Evolutionary conservation across 108 stramenopile species (phyloP), one percentile per base, ranked within the genome.

Genomic region (Fragilariopsis cylindrus): DNA sequence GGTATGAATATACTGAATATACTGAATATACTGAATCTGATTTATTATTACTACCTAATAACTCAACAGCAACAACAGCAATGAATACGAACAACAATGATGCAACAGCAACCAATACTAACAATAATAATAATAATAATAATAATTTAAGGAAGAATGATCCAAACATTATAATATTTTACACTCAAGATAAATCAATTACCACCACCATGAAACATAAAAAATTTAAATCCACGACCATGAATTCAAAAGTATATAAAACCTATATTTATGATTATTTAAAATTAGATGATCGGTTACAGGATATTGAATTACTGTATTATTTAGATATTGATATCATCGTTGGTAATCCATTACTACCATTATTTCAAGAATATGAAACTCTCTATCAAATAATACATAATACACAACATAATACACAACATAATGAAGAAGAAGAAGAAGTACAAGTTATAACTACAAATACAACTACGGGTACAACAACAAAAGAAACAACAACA

Each of bases 241-340:
- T 72, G 72, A 48, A 40, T 44, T 60, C 47, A 0, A 72, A 72
- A 30, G 44, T 54, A 4, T 72, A 62, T 60, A 72, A 72, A 48
- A 72, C 72, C 4, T 72, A 72, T 21, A 41, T 62, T 12, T 15
- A 62, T 4, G 55, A 72, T 7, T 72, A 72, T 44, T 16, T 57
- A 5, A 46, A 72, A 7, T n/a, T 57, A 47, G 72, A 72, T 47
- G 3, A 15, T 11, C 57, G 58, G 0, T 48, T 72, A 11, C 46
- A 72, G 19, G 16, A 15, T 18, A 16, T 72, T 47, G 47, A 49
- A 45, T 62, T 72, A 47, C 19, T 72, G 15, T 72, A 72, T 18
- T 72, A 72, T 21, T 48, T 72, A 6, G 72, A 72, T 49, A 60
- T 72, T 3, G 72, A 72, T 39, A 72, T 72, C 19, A 48, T 72